These are phyloP conservation scores for Eucalyptus marginata DNA, from an alignment of 345 rosid species.

Conservation along the genomic window DNA sequence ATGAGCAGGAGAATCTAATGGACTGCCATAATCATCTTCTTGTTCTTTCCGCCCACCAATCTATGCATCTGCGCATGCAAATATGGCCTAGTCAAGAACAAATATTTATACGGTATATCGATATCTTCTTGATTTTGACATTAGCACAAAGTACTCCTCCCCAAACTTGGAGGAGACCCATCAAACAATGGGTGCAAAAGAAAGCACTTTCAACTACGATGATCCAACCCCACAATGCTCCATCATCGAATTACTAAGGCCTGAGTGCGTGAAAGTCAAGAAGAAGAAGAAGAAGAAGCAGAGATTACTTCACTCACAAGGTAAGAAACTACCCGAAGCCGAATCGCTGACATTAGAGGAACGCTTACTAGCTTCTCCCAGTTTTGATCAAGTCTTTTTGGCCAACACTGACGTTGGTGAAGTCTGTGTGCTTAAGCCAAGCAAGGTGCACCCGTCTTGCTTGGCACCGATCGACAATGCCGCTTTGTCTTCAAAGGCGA, in stretches of 20 bases:
- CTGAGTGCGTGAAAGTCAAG: neutral
- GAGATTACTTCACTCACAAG: neutral
- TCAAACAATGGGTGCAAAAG: neutral
- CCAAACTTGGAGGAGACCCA: neutral
- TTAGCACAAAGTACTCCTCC: neutral
- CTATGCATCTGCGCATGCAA: neutral
- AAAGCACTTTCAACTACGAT: neutral
- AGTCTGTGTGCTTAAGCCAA: neutral
- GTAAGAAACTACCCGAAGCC: neutral
- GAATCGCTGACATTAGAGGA: neutral
- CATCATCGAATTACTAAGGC: neutral
- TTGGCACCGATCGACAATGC: neutral
- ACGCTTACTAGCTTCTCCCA: neutral
- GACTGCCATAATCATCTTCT: neutral
- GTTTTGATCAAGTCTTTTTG: neutral
- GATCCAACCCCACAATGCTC: neutral
- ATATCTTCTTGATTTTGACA: neutral
- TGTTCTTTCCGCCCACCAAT: neutral
- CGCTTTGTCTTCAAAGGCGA: neutral
- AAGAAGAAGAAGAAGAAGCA: neutral
- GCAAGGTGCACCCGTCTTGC: neutral
- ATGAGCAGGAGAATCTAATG: neutral
- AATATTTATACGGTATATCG: neutral
- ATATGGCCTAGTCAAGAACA: neutral
- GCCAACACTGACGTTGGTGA: neutral